Base-by-base conservation (phyloP, 805 yeast species). In the Yamadazyma akitaensis region DNA sequence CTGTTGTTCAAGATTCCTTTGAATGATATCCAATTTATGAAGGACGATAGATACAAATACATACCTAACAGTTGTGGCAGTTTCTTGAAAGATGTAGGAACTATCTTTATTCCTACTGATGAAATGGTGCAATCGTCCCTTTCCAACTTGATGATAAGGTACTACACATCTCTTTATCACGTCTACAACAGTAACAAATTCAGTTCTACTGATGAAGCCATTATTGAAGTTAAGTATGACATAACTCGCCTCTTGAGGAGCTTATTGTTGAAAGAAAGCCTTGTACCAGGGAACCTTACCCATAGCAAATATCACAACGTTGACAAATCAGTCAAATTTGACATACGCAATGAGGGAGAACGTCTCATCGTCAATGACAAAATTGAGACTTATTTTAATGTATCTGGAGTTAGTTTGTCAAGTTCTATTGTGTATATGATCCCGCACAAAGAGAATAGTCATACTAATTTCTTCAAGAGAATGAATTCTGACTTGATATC, bases 361-460 rank as follows among this genome's bases (percentile, higher is more conserved):
- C 40, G 39, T 2, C 28, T 68, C 19, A 13, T 50, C 0, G 16
- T 69, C 14, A 64, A 67, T 41, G 46, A 43, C 9, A 46, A 52
- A 13, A 40, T 66, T 2, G 16, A 42, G 1, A 57, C 59, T 18
- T 25, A 39, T 2, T 26, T 30, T 14, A 50, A 57, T 16, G 46
- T 42, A 4, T 50, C 62, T 7, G 50, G 51, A 9, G 24, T 58
- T 17, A 59, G 61, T 4, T 40, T 61, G 1, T 53, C 70, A 2
- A 65, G 72, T 54, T 75, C 73, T 6, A 57, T 65, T 0, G 41
- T 72, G 1, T 74, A 72, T 48, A 40, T 66, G 1, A 63, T 72
- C 44, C 62, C 58, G 19, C 8, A 26, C 2, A 26, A 28, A 13
- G 28, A 53, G 9, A 44, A 38, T 28, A 7, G 3, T 1, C 31